These are phyloP conservation scores for Sporothrix phasma DNA, from an alignment of 2,329 filamentous ascomycete genomes.

Conservation along the genomic window DNA sequence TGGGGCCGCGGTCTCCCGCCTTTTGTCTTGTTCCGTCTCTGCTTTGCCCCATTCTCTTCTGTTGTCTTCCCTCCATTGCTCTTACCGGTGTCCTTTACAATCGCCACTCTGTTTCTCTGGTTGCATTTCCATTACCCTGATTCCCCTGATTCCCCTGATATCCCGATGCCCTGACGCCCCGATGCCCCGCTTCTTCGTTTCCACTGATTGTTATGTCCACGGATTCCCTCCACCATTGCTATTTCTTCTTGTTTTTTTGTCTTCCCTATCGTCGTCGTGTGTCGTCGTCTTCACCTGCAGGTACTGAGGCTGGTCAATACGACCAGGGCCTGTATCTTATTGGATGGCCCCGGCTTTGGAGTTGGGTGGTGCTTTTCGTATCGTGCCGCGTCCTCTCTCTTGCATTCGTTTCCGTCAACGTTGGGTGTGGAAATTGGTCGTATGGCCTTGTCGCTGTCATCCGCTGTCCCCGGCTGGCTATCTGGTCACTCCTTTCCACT, in stretches of 20 bases:
- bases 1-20: not conserved
- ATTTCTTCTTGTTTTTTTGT: not conserved
- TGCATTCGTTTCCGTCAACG: not conserved
- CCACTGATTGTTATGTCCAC: not conserved
- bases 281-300: not conserved
- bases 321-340: not conserved
- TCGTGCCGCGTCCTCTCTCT: not conserved
- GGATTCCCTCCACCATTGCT: not conserved
- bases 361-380: not conserved
- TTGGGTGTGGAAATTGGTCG: not conserved
- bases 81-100: not conserved
- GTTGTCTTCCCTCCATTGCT: not conserved
- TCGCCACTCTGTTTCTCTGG: not conserved
- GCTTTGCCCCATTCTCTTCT: not conserved
- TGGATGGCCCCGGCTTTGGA: not conserved
- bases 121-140: not conserved
- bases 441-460: not conserved
- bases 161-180: too few species aligned
- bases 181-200: not conserved
- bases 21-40: not conserved
- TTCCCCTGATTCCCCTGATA: too few species aligned
- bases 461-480: not conserved
- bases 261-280: not conserved
- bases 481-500: not conserved
- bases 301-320: not conserved